Percentiles rank a stretch among this genome's conserved stretches.
These are phyloP conservation scores for Aureobasidium sp. DNA, from an alignment of 2,329 filamentous ascomycete genomes.

Conservation along the genomic window DNA sequence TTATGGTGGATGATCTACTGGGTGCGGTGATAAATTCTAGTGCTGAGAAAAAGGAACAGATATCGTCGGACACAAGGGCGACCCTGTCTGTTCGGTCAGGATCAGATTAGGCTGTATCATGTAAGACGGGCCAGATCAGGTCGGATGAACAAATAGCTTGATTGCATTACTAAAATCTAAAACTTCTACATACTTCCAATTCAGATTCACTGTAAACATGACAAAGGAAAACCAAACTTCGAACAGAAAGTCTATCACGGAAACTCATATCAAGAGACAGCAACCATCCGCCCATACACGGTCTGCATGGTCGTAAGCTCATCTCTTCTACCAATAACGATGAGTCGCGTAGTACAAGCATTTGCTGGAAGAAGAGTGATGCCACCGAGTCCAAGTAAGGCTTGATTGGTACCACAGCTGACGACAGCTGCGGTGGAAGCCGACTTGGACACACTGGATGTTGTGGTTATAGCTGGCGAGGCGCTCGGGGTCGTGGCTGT, in stretches of 20 bases:
- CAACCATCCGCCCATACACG: not conserved
- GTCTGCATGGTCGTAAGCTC: slow-evolving; percentile 3
- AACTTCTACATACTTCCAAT: too few relatives aligned
- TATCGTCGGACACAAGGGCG: too few relatives aligned
- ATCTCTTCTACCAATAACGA: not conserved
- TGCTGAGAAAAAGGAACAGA: too few relatives aligned
- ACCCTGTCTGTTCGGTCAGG: too few relatives aligned
- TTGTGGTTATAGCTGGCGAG: not conserved
- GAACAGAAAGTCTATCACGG: not conserved
- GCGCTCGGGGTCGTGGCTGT: not conserved
- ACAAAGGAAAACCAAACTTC: too few relatives aligned
- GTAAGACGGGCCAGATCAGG: too few relatives aligned
- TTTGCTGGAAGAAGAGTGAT: not conserved
- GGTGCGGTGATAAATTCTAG: too few relatives aligned
- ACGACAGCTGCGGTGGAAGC: not conserved
- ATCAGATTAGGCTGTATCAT: too few relatives aligned
- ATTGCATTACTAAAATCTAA: too few relatives aligned
- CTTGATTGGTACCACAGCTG: not conserved
- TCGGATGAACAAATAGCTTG: too few relatives aligned
- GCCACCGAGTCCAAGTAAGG: not conserved
- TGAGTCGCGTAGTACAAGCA: not conserved
- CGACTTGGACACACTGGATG: not conserved
- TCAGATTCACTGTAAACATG: too few relatives aligned
- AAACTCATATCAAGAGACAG: not conserved
- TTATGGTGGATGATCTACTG: too few relatives aligned